Evolutionary conservation across 306 rosid species (phyloP).

Genomic region (Alnus glutinosa): DNA sequence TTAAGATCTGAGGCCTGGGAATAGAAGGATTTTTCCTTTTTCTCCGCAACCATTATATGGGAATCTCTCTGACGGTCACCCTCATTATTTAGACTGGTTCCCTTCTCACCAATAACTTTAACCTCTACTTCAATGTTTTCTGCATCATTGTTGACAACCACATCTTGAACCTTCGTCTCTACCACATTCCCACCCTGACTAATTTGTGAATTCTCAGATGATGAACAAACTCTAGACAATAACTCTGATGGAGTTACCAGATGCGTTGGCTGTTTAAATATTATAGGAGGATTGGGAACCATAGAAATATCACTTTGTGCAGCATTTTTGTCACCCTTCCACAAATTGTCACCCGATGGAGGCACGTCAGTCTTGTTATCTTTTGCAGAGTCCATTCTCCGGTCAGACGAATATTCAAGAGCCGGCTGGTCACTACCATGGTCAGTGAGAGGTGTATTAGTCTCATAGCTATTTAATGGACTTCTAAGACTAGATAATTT

Average conservation of each 20-base stretch:
- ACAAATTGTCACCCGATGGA: slow-evolving; percentile 37
- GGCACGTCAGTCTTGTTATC: slow-evolving; percentile 37
- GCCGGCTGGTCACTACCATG: slow-evolving; percentile 35
- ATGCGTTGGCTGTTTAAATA: slow-evolving; percentile 60
- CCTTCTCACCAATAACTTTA: slow-evolving; percentile 52
- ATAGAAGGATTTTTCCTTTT: slow-evolving; percentile 61
- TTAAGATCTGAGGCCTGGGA: slow-evolving; percentile 71
- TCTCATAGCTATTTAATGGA: slow-evolving; percentile 43
- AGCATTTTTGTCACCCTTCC: slow-evolving; percentile 40
- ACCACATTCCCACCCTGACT: slow-evolving; percentile 44
- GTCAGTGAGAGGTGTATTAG: slow-evolving; percentile 33
- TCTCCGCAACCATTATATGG: slow-evolving; percentile 35
- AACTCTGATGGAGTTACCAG: slow-evolving; percentile 72
- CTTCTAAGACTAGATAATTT: slow-evolving; percentile 46
- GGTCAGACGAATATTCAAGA: slow-evolving; percentile 37
- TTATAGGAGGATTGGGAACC: slow-evolving; percentile 43
- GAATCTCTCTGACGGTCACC: slow-evolving; percentile 36
- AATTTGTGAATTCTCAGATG: slow-evolving; percentile 48
- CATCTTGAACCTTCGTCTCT: slow-evolving; percentile 43
- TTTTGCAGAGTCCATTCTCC: slow-evolving; percentile 40
- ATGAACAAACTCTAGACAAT: slow-evolving; percentile 48
- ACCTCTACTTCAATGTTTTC: slow-evolving; percentile 48
- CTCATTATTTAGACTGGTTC: slow-evolving; percentile 35
- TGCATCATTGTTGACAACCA: slow-evolving; percentile 38
- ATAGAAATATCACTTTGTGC: slow-evolving; percentile 39